Percentiles rank a stretch among this genome's conserved stretches.
Conservation (phyloP, 148 eudicot species). For the Rhododendron kiyosumense region DNA sequence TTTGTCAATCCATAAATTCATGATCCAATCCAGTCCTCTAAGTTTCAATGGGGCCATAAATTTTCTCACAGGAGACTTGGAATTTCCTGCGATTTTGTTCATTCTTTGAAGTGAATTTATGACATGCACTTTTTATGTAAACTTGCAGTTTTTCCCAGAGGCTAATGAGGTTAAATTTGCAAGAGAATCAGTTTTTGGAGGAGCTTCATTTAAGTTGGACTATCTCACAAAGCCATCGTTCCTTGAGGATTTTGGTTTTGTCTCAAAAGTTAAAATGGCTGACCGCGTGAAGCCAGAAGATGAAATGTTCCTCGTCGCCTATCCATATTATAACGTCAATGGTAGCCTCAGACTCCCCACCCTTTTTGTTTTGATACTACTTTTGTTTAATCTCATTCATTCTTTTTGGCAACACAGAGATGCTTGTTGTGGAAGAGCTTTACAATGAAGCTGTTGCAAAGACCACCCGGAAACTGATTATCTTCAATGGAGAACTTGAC, state of each 20-base stretch:
- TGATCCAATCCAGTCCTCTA: not conserved
- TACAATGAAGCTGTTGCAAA: constrained; percentile 77
- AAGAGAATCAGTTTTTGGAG: constrained; percentile 65
- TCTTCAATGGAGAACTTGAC: constrained; percentile 96
- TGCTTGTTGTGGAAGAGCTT: constrained; percentile 99
- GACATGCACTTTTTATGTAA: constrained; percentile 13
- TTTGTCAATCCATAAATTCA: not conserved
- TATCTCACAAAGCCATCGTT: constrained; percentile 94
- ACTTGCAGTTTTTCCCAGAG: constrained; percentile 90
- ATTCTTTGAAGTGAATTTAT: not conserved
- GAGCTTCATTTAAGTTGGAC: constrained; percentile 86
- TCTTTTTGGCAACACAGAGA: constrained; percentile 45
- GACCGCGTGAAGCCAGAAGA: constrained; percentile 91
- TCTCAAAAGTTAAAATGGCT: constrained; percentile 71
- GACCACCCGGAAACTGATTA: constrained; percentile 58
- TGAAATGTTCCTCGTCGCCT: constrained; percentile 80
- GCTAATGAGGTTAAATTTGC: constrained; percentile 89
- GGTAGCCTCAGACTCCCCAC: constrained; percentile 42
- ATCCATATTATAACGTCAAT: constrained; percentile 91
- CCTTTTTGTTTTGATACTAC: not conserved
- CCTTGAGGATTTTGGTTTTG: constrained; percentile 86
- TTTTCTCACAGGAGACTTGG: not conserved
- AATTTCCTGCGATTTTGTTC: not conserved
- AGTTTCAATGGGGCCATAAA: not conserved
- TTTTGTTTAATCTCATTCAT: not conserved